Conservation (phyloP, 129 eudicot species). For the Logfia minima region DNA sequence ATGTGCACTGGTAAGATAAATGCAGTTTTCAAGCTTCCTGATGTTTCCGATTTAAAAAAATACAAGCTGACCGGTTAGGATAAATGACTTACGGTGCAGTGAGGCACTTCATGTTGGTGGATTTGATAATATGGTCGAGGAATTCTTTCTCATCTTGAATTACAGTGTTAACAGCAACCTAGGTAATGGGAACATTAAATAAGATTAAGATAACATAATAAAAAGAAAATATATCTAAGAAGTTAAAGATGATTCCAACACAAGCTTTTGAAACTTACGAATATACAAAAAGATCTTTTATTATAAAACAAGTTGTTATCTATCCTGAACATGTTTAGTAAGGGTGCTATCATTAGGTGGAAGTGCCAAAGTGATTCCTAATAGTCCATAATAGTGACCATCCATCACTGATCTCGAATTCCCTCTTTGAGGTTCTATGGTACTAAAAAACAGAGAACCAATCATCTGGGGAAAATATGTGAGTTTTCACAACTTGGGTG, state of each 20-base stretch:
- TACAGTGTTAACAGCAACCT: constrained; percentile 98
- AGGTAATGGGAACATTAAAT: constrained; percentile 18
- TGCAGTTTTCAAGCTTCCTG: background rate
- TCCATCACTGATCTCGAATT: background rate
- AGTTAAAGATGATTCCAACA: constrained; percentile 6
- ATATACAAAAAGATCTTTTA: background rate
- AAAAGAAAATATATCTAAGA: background rate
- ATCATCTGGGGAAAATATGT: background rate
- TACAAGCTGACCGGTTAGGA: background rate
- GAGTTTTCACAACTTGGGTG: background rate
- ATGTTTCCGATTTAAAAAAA: background rate
- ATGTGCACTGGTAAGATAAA: background rate
- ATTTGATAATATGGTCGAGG: constrained; percentile 83
- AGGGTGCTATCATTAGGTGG: background rate
- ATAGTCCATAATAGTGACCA: background rate
- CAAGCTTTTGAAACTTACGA: background rate
- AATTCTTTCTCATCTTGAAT: constrained; percentile 90
- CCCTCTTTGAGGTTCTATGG: background rate
- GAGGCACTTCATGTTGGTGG: constrained; percentile 97
- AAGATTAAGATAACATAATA: constrained; percentile 4
- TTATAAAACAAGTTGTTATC: background rate
- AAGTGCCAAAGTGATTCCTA: background rate
- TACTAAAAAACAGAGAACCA: background rate
- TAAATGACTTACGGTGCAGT: constrained; percentile 71
- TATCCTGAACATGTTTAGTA: background rate